Conservation (phyloP, 257 asterid genomes). For the Nicotiana attenuata region DNA sequence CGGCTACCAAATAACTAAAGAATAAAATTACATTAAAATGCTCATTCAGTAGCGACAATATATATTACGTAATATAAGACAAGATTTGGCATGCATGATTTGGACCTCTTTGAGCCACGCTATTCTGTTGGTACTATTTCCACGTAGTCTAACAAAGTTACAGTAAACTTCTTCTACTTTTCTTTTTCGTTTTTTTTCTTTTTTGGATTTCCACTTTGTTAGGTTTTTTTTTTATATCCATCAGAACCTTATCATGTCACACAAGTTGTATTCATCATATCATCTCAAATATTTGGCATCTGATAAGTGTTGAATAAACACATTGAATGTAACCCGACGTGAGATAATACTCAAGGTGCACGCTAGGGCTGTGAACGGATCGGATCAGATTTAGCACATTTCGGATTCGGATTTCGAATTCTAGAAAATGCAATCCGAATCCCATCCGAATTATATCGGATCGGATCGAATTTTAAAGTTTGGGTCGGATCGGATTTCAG, state of each 20-base stretch:
- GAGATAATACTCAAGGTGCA: not conserved
- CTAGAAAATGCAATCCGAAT: too few relatives aligned
- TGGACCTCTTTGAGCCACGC: not conserved
- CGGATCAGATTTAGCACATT: too few relatives aligned
- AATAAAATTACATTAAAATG: not conserved
- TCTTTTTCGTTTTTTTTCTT: not conserved
- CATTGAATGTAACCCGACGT: not conserved
- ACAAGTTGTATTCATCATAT: not conserved
- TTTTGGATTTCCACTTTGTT: not conserved
- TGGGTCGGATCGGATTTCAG: too few relatives aligned
- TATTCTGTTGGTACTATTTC: not conserved
- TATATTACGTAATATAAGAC: not conserved
- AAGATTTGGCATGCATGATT: not conserved
- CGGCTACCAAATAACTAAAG: not conserved
- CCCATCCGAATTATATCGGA: too few relatives aligned
- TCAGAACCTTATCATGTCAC: not conserved
- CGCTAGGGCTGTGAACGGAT: not conserved
- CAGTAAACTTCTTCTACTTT: not conserved
- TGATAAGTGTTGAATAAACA: not conserved
- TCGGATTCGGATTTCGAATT: too few relatives aligned
- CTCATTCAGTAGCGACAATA: not conserved
- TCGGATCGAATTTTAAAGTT: too few relatives aligned
- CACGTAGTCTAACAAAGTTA: not conserved
- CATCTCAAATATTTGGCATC: not conserved
- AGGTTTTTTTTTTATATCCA: not conserved